Percentiles rank a stretch among this genome's conserved stretches.
Evolutionary conservation across 2,329 filamentous ascomycete species (phyloP).

Genomic region (Chalara sp.): DNA sequence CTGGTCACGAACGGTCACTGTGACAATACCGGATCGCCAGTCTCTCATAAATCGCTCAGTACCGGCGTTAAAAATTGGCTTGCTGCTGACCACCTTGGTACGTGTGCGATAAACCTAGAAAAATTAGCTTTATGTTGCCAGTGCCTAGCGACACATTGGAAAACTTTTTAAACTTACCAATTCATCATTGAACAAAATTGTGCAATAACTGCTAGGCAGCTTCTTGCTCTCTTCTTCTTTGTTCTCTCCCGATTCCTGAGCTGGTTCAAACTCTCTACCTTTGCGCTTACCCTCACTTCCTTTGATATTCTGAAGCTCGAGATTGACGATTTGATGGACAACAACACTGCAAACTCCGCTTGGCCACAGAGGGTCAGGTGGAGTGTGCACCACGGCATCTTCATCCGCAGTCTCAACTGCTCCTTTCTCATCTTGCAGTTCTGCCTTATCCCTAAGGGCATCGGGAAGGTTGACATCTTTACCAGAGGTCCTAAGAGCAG

Average conservation of each 20-base stretch:
- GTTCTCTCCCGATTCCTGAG: constrained; percentile 74
- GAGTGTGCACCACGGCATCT: constrained; percentile 81
- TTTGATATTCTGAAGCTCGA: constrained; percentile 87
- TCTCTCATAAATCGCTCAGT: constrained; percentile 90
- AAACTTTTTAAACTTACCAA: constrained; percentile 40
- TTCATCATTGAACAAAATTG: constrained; percentile 83
- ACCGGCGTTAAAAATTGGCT: constrained; percentile 95
- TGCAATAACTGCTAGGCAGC: constrained; percentile 89
- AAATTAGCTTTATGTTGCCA: background rate
- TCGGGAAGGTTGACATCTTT: constrained; percentile 73
- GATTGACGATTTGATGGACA: constrained; percentile 89
- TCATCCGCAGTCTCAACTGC: constrained; percentile 65
- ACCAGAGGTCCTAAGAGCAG: constrained; percentile 78
- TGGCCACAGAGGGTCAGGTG: constrained; percentile 93
- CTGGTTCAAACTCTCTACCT: constrained; percentile 83
- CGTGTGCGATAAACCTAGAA: constrained; percentile 77
- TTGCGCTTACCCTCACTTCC: constrained; percentile 76
- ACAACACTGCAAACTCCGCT: constrained; percentile 82
- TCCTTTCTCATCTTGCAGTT: constrained; percentile 85
- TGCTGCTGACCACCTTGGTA: constrained; percentile 85
- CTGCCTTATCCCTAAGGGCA: constrained; percentile 64
- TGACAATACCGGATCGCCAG: constrained; percentile 83
- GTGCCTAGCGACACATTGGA: background rate
- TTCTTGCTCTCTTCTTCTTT: constrained; percentile 76
- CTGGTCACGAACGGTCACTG: constrained; percentile 80